Evolutionary conservation across 768 basidiomycete species (phyloP), one percentile per base, ranked within the genome.

Genomic region (Mrakia hoshinonis): DNA sequence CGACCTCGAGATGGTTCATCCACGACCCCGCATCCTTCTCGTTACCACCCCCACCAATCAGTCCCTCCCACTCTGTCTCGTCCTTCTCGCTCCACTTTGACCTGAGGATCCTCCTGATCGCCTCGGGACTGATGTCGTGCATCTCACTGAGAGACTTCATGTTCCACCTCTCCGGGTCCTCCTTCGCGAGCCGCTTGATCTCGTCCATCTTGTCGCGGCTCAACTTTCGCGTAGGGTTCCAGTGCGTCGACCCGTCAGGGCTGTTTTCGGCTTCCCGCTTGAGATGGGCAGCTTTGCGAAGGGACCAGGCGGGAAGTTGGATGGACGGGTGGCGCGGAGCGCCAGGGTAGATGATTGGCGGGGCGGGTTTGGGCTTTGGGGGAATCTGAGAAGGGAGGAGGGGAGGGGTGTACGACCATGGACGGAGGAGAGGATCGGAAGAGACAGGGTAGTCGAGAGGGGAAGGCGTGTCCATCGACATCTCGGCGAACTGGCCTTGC

Each of bases 41-140:
- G 13, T 13, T 18, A 5, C 20, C 15, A 61, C 15, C 18, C 31
- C 31, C 31, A 5, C 29, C 55, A 10, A 34, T 34, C 26, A 20
- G 15, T 36, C 58, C 22, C 36, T 61, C 58, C 58, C 58, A 61
- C 58, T 61, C 58, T 36, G 31, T 36, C 36, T 61, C 58, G 58
- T 61, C 58, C 58, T 61, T 61, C 34, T 36, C 34, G 31, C 36
- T 31, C 34, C 31, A 61, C 58, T 61, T 61, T 4, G 58, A 61
- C 34, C 36, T 34, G 12, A 61, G 34, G 36, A 61, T 61, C 34
- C 58, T 36, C 22, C 58, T 61, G 31, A 38, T 22, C 12, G 58
- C 58, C 58, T 61, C 58, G 6, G 58, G 58, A 39, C 36, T n/a
- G 20, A 61, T 18, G 15, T 22, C 36, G 36, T 36, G 36, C 34